phyloP scores from a whole-genome alignment of 345 rosid genomes.

The Ceriops decandra region DNA sequence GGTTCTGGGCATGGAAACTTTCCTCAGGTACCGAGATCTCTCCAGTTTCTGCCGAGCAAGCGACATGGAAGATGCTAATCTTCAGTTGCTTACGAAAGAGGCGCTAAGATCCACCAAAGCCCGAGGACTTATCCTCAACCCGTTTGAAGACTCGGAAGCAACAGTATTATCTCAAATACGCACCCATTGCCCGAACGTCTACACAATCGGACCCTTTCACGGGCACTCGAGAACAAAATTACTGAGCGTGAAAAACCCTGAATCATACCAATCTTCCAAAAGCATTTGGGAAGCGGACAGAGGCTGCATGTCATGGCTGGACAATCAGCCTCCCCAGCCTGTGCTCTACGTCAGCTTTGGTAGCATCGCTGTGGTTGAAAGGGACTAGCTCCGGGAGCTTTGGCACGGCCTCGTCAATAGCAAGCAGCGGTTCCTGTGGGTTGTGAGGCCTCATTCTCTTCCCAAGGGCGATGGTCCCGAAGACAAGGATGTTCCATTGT shows the following conservation, averaged over 20 bases:
- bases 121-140: conserved; percentile 56
- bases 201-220: conserved; percentile 57
- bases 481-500: conserved; percentile 1
- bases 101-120: conserved; percentile 30
- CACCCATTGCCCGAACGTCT: conserved; percentile 34
- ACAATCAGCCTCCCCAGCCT: conserved; percentile 31
- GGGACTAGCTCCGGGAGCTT: conserved; percentile 37
- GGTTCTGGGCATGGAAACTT: conserved; percentile 44
- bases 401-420: conserved; percentile 42
- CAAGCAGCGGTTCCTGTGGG: conserved; percentile 44
- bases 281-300: conserved; percentile 37
- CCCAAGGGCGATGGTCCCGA: neutral
- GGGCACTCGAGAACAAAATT: conserved; percentile 31
- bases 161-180: conserved; percentile 44
- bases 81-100: conserved; percentile 19
- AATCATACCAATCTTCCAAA: neutral
- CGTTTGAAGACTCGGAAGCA: conserved; percentile 56
- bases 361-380: conserved; percentile 17
- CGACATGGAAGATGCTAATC: conserved; percentile 16
- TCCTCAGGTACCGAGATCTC: conserved; percentile 47
- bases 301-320: conserved; percentile 43
- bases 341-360: conserved; percentile 53
- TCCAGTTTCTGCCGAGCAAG: conserved; percentile 38
- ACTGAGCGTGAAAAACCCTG: neutral
- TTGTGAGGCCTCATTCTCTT: conserved; percentile 25